These are phyloP conservation scores for Saccharomyces hybrid DNA, from an alignment of 1,139 yeast species.

Conservation along the genomic window DNA sequence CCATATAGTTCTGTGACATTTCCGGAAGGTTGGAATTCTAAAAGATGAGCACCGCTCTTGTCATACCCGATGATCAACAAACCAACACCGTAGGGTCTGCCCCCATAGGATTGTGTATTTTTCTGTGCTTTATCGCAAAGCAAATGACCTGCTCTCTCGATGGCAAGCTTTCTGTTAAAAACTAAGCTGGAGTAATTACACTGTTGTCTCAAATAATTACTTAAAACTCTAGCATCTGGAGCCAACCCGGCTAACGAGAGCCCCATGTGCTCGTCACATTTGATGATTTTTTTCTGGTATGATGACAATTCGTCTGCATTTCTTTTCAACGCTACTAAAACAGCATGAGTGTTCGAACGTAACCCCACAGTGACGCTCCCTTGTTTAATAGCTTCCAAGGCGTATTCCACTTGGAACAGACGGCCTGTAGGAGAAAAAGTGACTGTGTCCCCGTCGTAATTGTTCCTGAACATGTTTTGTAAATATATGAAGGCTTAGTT, in stretches of 20 bases:
- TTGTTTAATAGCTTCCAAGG: conserved; percentile 94
- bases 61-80: conserved; percentile 86
- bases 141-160: conserved; percentile 74
- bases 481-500: not conserved
- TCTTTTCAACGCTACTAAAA: conserved; percentile 86
- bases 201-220: conserved; percentile 83
- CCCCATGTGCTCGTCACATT: conserved; percentile 90
- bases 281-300: conserved; percentile 86
- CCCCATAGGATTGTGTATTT: conserved; percentile 92
- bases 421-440: conserved; percentile 98
- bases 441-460: conserved; percentile 96
- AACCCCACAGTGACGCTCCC: conserved; percentile 97
- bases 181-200: conserved; percentile 84
- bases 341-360: conserved; percentile 79
- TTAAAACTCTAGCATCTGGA: conserved; percentile 91
- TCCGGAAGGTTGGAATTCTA: conserved; percentile 95
- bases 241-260: conserved; percentile 95
- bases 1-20: conserved; percentile 86
- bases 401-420: conserved; percentile 90
- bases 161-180: conserved; percentile 80
- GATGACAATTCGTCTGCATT: conserved; percentile 97
- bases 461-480: conserved; percentile 69
- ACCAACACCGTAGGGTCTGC: conserved; percentile 97
- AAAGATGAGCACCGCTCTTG: conserved; percentile 87
- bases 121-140: conserved; percentile 96